These are phyloP conservation scores for Brassica nigra DNA, from an alignment of 345 rosid species.

Conservation along the genomic window DNA sequence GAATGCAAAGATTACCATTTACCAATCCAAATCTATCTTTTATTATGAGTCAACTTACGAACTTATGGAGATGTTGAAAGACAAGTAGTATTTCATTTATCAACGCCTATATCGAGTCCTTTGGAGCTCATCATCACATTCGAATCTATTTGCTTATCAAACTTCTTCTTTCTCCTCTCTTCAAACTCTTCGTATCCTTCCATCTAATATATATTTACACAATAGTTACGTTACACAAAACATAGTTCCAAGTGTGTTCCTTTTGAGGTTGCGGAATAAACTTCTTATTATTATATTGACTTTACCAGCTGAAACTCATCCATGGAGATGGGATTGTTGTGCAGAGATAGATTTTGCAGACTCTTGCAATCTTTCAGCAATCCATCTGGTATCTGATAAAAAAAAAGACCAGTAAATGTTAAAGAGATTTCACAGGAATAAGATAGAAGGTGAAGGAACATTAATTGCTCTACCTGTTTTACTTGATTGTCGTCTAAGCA, in stretches of 20 bases:
- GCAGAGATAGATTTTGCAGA: slow-evolving; percentile 86
- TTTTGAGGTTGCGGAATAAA: background rate
- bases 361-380: slow-evolving; percentile 84
- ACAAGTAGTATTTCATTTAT: slow-evolving; percentile 33
- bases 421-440: background rate
- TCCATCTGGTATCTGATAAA: slow-evolving; percentile 64
- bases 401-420: slow-evolving; percentile 5
- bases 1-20: slow-evolving; percentile 1
- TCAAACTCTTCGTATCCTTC: slow-evolving; percentile 90
- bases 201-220: slow-evolving; percentile 49
- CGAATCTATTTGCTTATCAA: slow-evolving; percentile 93
- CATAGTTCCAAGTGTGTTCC: background rate
- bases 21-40: background rate
- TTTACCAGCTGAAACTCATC: slow-evolving; percentile 90
- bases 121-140: slow-evolving; percentile 94
- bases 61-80: background rate
- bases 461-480: slow-evolving; percentile 56
- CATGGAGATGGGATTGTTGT: slow-evolving; percentile 85
- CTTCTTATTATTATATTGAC: background rate
- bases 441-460: background rate
- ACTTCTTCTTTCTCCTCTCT: slow-evolving; percentile 87
- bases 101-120: slow-evolving; percentile 94
- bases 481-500: slow-evolving; percentile 70
- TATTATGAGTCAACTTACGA: slow-evolving; percentile 21
- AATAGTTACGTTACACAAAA: background rate